These are phyloP conservation scores for Pythium insidiosum DNA, from an alignment of 352 stramenopile species.

Conservation along the genomic window DNA sequence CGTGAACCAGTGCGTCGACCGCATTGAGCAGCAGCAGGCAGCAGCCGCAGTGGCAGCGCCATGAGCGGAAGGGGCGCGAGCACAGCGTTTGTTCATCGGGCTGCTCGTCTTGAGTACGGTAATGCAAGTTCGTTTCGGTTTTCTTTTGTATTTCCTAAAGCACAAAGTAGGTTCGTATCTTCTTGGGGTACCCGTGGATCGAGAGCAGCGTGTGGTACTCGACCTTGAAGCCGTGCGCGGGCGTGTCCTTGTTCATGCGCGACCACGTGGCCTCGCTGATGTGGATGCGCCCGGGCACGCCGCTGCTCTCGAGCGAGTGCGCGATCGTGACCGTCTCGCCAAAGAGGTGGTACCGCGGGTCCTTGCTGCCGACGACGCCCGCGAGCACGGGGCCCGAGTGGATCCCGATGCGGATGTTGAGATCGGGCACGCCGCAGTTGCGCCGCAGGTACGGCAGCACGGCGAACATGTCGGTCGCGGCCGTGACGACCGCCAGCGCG, in stretches of 20 bases:
- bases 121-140: too few species aligned
- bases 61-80: too few species aligned
- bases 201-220: slow-evolving; percentile 80
- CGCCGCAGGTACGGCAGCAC: slow-evolving; percentile 43
- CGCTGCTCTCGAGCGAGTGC: slow-evolving; percentile 74
- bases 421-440: slow-evolving; percentile 66
- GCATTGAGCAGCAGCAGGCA: slow-evolving; percentile 62
- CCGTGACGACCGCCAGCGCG: slow-evolving; percentile 63
- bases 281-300: slow-evolving; percentile 68
- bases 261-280: slow-evolving; percentile 77
- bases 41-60: neutral
- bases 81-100: too few species aligned
- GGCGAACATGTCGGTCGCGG: slow-evolving; percentile 70
- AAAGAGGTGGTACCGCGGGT: slow-evolving; percentile 82
- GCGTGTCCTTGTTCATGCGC: slow-evolving; percentile 77
- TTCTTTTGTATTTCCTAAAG: slow-evolving; percentile 19
- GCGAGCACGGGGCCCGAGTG: slow-evolving; percentile 77
- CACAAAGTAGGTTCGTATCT: slow-evolving; percentile 75
- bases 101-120: too few species aligned
- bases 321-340: slow-evolving; percentile 82
- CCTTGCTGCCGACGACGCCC: slow-evolving; percentile 76
- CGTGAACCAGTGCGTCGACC: slow-evolving; percentile 78
- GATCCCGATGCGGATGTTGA: slow-evolving; percentile 85
- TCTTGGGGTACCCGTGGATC: slow-evolving; percentile 63
- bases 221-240: slow-evolving; percentile 71